These are phyloP conservation scores for Nothophoma quercina DNA, from an alignment of 2,329 filamentous ascomycete genomes.

Conservation along the genomic window DNA sequence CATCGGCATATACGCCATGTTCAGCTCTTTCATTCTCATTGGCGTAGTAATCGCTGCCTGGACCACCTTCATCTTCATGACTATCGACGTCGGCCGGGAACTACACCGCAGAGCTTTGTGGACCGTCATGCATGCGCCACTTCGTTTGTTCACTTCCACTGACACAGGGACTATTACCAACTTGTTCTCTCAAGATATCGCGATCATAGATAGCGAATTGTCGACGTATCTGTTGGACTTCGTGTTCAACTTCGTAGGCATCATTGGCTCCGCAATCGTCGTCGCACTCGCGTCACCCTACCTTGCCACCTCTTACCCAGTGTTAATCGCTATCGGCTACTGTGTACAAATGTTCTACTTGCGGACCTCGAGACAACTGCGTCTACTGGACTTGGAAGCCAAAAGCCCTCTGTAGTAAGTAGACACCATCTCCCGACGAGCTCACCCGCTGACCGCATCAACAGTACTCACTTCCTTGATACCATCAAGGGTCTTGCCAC, in stretches of 20 bases:
- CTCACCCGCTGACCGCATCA: neutral
- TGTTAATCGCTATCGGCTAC: constrained; percentile 35
- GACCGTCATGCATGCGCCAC: constrained; percentile 6
- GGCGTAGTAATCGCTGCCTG: neutral
- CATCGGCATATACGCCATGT: neutral
- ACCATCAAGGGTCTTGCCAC: constrained; percentile 55
- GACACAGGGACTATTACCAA: constrained; percentile 8
- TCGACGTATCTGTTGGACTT: constrained; percentile 3
- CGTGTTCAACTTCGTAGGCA: constrained; percentile 22
- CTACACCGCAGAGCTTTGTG: constrained; percentile 1
- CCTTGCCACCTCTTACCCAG: constrained; percentile 43
- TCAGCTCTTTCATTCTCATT: neutral
- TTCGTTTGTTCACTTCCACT: constrained; percentile 1
- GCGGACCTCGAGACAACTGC: constrained; percentile 53
- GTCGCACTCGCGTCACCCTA: constrained; percentile 46
- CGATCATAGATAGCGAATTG: constrained; percentile 16
- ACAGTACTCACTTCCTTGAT: constrained; percentile 56
- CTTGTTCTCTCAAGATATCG: constrained; percentile 21
- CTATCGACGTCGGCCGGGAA: neutral
- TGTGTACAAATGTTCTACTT: constrained; percentile 51
- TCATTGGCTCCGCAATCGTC: constrained; percentile 29
- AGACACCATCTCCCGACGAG: no score
- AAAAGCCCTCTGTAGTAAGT: constrained; percentile 54
- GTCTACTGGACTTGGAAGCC: constrained; percentile 60
- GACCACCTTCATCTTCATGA: neutral